A percentile compares a stretch with the other conserved stretches of the same genome.
These are phyloP conservation scores for Sarocladiaceae sp. DNA, from an alignment of 2,329 filamentous ascomycete species.

Conservation along the genomic window DNA sequence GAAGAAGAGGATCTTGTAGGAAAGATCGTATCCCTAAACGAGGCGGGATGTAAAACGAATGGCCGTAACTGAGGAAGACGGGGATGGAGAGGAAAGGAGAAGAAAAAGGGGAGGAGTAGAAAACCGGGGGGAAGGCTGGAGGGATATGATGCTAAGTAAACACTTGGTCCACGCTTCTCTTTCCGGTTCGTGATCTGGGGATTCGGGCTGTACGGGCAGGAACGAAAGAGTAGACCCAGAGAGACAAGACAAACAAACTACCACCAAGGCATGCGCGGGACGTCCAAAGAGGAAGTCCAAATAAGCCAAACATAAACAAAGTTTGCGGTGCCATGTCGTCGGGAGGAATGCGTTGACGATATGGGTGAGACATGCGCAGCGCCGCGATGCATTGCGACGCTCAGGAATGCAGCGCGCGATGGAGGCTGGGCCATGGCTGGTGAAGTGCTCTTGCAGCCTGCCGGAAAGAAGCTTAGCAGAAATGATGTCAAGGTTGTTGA, in stretches of 20 bases:
- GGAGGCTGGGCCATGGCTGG: not conserved
- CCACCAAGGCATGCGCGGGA: not conserved
- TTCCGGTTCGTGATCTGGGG: constrained; percentile 8
- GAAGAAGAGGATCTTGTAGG: constrained; percentile 4
- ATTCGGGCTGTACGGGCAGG: not conserved
- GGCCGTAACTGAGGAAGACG: not conserved
- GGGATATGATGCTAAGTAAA: not conserved
- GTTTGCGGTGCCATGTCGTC: not conserved
- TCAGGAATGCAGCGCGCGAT: constrained; percentile 9
- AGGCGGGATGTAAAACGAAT: not conserved
- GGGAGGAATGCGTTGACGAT: constrained; percentile 6
- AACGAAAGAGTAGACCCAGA: not conserved
- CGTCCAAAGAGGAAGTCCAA: not conserved
- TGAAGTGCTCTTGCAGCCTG: not conserved
- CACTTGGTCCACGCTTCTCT: not conserved
- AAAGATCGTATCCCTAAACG: not conserved
- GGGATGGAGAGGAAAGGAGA: not conserved
- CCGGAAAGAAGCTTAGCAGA: no score
- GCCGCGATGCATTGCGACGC: not conserved
- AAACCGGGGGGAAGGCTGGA: not conserved
- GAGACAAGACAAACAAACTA: not conserved
- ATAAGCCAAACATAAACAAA: constrained; percentile 1
- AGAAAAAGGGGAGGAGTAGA: not conserved
- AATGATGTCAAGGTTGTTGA: no score
- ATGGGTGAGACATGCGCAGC: constrained; percentile 1